A percentile compares a stretch with the other conserved stretches of the same genome.
phyloP scores from a whole-genome alignment of 2,329 filamentous ascomycete genomes.

The Aspergillus pseudonomiae region DNA sequence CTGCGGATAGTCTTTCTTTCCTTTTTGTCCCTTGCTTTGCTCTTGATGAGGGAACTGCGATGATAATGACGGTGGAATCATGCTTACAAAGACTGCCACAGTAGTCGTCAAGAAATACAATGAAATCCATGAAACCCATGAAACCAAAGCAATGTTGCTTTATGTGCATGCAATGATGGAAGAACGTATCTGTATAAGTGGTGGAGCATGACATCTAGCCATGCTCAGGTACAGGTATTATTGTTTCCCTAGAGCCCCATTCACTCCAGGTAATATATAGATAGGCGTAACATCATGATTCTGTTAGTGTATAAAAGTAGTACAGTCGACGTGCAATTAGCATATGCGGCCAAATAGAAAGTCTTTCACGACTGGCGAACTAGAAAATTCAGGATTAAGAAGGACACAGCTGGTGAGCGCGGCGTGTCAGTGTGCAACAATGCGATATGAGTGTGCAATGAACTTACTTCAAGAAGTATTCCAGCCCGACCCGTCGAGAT shows the following conservation, averaged over 20 bases:
- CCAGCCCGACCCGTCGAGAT: conserved; percentile 75
- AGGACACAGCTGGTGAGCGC: conserved; percentile 71
- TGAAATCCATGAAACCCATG: neutral
- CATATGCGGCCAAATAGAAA: conserved; percentile 68
- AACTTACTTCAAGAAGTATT: conserved; percentile 90
- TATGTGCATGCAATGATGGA: neutral
- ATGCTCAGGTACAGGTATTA: neutral
- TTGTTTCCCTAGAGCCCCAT: neutral
- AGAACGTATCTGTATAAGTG: neutral
- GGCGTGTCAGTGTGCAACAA: neutral
- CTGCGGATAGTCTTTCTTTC: neutral
- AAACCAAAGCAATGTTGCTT: neutral
- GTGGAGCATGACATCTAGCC: neutral
- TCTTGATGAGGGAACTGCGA: neutral
- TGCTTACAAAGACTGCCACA: neutral
- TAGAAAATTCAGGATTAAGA: conserved; percentile 90
- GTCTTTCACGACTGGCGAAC: conserved; percentile 86
- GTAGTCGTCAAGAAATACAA: neutral
- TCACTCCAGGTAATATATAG: conserved; percentile 6
- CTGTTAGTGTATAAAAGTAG: neutral
- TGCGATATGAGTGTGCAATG: neutral
- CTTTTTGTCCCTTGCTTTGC: neutral
- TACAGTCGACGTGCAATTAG: conserved; percentile 13
- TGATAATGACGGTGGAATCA: neutral
- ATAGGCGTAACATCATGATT: conserved; percentile 12